These are phyloP conservation scores for Rhododendron ferrugineum DNA, from an alignment of 148 eudicot genomes.

Conservation along the genomic window DNA sequence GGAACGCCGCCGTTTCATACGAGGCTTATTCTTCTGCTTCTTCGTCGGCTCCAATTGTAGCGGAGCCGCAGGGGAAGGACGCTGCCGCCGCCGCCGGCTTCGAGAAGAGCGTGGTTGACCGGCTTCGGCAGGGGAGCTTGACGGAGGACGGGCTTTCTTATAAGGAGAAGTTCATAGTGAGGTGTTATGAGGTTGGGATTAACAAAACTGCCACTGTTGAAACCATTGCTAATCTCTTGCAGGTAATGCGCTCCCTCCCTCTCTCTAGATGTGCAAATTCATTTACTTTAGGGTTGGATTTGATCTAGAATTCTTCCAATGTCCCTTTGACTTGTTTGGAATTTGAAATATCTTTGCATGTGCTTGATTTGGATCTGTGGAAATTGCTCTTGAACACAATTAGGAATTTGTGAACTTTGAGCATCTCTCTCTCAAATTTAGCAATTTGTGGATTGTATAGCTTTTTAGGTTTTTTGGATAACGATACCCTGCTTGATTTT, in stretches of 20 bases:
- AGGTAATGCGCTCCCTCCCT: slow-evolving; percentile 31
- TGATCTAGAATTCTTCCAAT: background rate
- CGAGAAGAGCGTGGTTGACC: slow-evolving; percentile 40
- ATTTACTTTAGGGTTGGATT: background rate
- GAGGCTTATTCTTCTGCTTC: background rate
- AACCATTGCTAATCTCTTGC: slow-evolving; percentile 88
- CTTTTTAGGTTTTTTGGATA: background rate
- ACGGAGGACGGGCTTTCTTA: slow-evolving; percentile 70
- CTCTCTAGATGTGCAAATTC: background rate
- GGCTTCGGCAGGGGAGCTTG: slow-evolving; percentile 64
- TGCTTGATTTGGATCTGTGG: background rate
- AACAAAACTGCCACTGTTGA: slow-evolving; percentile 93
- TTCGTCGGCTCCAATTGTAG: slow-evolving; percentile 15
- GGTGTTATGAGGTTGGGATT: slow-evolving; percentile 91
- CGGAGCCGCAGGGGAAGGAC: slow-evolving; percentile 3
- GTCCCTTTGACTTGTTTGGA: background rate
- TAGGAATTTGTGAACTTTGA: background rate
- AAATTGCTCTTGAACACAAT: background rate
- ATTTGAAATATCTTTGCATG: background rate
- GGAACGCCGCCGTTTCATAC: slow-evolving; percentile 12
- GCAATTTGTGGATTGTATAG: background rate
- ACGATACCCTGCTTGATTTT: background rate
- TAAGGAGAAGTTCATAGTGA: slow-evolving; percentile 77
- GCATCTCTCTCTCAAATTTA: background rate
- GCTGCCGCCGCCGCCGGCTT: background rate